These are phyloP conservation scores for Ceratocystiopsis sp. DNA, from an alignment of 2,329 filamentous ascomycete genomes.

Conservation along the genomic window DNA sequence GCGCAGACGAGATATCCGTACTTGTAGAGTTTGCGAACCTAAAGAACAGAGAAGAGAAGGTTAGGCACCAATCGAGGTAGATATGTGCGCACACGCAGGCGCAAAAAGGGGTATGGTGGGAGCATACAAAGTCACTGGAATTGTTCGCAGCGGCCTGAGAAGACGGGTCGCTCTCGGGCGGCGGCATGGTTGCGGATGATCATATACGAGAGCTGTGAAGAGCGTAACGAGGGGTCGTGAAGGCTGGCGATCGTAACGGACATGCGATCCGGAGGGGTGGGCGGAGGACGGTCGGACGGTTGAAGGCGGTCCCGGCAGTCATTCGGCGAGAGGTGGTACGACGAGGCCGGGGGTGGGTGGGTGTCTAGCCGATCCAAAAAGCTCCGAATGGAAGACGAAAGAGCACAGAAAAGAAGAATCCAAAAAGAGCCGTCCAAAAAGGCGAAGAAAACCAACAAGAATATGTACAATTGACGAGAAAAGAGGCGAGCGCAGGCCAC, in stretches of 20 bases:
- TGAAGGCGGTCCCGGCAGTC: too few relatives aligned
- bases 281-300: constrained; percentile 1
- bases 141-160: constrained; percentile 43
- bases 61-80: background rate
- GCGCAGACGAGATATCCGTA: constrained; percentile 25
- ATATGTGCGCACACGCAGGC: too few relatives aligned
- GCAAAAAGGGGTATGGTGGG: background rate
- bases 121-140: constrained; percentile 87
- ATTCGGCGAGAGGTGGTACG: constrained; percentile 6
- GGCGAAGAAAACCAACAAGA: background rate
- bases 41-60: constrained; percentile 1
- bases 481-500: background rate
- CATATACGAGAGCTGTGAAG: background rate
- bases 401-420: background rate
- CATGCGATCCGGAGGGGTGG: background rate
- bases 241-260: too few relatives aligned
- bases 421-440: background rate
- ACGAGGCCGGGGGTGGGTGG: background rate
- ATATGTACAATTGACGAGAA: background rate
- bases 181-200: constrained; percentile 8
- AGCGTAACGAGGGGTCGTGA: too few relatives aligned
- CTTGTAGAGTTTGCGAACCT: constrained; percentile 99
- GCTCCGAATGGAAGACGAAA: too few relatives aligned
- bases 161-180: constrained; percentile 21
- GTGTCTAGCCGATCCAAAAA: too few relatives aligned